Evolutionary conservation across 768 basidiomycete species (phyloP), one percentile per base, ranked within the genome.

Genomic region (Clitopilus passeckerianus): DNA sequence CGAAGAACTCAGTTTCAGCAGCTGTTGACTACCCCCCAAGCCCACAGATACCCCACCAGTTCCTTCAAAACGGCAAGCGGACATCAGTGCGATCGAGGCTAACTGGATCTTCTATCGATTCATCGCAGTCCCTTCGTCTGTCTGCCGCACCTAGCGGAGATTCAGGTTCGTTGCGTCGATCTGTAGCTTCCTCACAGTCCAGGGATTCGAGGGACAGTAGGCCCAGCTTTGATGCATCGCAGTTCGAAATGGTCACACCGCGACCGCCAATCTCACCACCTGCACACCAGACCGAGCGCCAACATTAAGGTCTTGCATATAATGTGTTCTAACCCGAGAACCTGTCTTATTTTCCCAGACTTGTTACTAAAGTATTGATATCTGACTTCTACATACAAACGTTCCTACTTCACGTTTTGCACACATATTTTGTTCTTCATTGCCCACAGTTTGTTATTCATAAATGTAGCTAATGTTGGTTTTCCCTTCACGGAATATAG

Each of bases 221-320:
- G 20, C 78, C 79, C 35, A 86, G 84, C 66, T 79, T 86, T 59
- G 87, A 90, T 64, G 77, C 74, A 14, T 83, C 85, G 15, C 85
- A 87, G 65, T 88, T 87, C 65, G 88, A 89, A 71, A 80, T 86
- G 35, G 79, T 87, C 30, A 80, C 83, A 22, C 77, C 86, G 41
- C 79, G 79, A 71, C 73, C 54, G 16, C 35, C 30, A 23, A 55
- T 33, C 33, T 37, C 24, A 34, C 54, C 35, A 8, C 54, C 35
- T 9, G 33, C 30, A 33, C 54, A 33, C 35, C 46, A 50, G 18
- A 23, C n/a, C 18, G 46, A 50, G 46, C 46, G 20, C 22, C 46
- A 50, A 50, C 46, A 50, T 50, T 50, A 18, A 20, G 10, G n/a
- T 20, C 18, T 23, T 16, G 16, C 10, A 50, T 50, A 50, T 30